These are phyloP conservation scores for Flaveria ramosissima DNA, from an alignment of 129 eudicot genomes.

Conservation along the genomic window DNA sequence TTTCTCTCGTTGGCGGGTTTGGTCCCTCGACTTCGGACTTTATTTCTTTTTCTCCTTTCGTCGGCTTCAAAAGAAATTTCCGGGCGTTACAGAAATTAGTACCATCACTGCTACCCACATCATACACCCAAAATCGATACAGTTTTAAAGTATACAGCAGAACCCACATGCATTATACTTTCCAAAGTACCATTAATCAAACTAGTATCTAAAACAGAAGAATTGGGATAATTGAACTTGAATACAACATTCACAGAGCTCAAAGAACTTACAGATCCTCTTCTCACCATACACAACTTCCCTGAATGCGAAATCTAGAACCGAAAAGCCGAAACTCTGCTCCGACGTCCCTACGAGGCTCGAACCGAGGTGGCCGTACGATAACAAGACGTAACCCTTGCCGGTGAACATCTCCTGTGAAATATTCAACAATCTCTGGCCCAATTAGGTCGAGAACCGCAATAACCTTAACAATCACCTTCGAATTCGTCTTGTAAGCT, in stretches of 20 bases:
- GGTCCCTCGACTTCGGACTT: no score
- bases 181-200: slow-evolving; percentile 75
- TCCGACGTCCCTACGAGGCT: slow-evolving; percentile 27
- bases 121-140: slow-evolving; percentile 61
- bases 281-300: slow-evolving; percentile 77
- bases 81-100: no score
- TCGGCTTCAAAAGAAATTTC: no score
- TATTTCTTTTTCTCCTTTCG: no score
- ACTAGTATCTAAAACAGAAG: slow-evolving; percentile 52
- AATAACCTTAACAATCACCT: slow-evolving; percentile 19
- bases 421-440: slow-evolving; percentile 9
- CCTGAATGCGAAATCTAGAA: slow-evolving; percentile 39
- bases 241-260: slow-evolving; percentile 55
- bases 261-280: slow-evolving; percentile 43
- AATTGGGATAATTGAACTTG: slow-evolving; percentile 62
- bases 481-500: slow-evolving; percentile 42
- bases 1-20: no score
- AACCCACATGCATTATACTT: slow-evolving; percentile 34
- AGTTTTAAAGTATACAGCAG: slow-evolving; percentile 35
- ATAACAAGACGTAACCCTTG: slow-evolving; percentile 56
- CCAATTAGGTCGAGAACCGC: slow-evolving; percentile 24
- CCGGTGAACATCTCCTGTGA: slow-evolving; percentile 33
- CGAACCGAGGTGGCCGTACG: slow-evolving; percentile 50
- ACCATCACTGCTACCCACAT: no score
- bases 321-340: slow-evolving; percentile 58